Percentiles rank a stretch among this genome's conserved stretches.
Evolutionary conservation across 495 filamentous ascomycete species (phyloP).

Genomic region (Tuber magnatum): DNA sequence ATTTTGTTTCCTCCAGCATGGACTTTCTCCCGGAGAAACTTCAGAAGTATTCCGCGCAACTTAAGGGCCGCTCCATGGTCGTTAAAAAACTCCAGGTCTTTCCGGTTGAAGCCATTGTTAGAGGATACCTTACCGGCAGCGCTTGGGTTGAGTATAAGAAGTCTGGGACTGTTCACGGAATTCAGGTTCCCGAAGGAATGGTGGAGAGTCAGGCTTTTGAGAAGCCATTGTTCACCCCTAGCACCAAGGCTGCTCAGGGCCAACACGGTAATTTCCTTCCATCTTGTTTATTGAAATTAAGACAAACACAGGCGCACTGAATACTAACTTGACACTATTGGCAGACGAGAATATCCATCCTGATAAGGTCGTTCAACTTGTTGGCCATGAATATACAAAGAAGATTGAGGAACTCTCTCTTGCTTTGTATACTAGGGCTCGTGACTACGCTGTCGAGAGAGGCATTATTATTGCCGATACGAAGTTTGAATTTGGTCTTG

Average conservation of each 20-base stretch:
- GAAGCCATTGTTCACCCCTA: constrained; percentile 73
- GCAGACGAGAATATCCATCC: constrained; percentile 83
- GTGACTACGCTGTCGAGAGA: constrained; percentile 63
- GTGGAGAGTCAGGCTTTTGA: constrained; percentile 64
- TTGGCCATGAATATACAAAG: constrained; percentile 68
- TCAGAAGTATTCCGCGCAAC: constrained; percentile 46
- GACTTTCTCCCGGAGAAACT: constrained; percentile 48
- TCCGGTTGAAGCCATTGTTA: constrained; percentile 84
- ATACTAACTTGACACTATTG: constrained; percentile 7
- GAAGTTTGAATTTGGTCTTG: constrained; percentile 71
- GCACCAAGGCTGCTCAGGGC: constrained; percentile 80
- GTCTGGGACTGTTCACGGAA: constrained; percentile 72
- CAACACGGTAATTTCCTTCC: constrained; percentile 46
- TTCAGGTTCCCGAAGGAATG: constrained; percentile 59
- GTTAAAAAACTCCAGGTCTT: constrained; percentile 72
- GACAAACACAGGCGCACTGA: neutral
- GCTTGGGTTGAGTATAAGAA: constrained; percentile 74
- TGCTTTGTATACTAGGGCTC: constrained; percentile 62
- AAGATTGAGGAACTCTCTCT: constrained; percentile 67
- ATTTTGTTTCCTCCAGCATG: constrained; percentile 65
- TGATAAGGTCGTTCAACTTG: constrained; percentile 59
- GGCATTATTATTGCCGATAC: constrained; percentile 91
- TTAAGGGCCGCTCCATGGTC: constrained; percentile 70
- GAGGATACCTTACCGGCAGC: constrained; percentile 89
- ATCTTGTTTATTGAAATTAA: neutral